These are phyloP conservation scores for Noccaea bulbosa DNA, from an alignment of 345 rosid species.

Conservation along the genomic window DNA sequence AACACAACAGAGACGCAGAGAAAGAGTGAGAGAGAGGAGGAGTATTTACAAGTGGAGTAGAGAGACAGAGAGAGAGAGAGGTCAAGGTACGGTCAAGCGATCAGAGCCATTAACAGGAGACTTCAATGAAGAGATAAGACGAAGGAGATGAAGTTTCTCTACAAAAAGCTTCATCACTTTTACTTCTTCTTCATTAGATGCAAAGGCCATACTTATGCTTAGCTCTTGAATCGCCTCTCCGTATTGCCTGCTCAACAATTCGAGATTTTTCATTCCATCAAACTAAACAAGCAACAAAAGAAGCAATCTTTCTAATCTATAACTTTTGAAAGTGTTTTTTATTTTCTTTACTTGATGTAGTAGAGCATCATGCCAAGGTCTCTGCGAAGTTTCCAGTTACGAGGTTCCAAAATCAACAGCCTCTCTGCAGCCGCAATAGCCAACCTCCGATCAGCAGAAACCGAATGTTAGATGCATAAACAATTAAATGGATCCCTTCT, in stretches of 20 bases:
- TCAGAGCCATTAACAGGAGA: slow-evolving; percentile 53
- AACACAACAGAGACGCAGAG: slow-evolving; percentile 23
- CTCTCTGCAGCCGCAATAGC: slow-evolving; percentile 92
- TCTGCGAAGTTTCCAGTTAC: slow-evolving; percentile 81
- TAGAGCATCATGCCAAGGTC: slow-evolving; percentile 95
- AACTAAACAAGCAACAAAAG: slow-evolving; percentile 4
- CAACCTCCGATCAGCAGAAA: slow-evolving; percentile 51
- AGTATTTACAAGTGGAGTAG: slow-evolving; percentile 33
- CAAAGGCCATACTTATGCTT: slow-evolving; percentile 92
- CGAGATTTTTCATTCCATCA: background rate
- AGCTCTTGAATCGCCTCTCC: slow-evolving; percentile 89
- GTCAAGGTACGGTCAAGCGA: slow-evolving; percentile 59
- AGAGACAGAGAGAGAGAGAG: slow-evolving; percentile 4
- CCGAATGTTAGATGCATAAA: slow-evolving; percentile 7
- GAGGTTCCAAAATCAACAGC: slow-evolving; percentile 83
- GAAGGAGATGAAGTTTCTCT: slow-evolving; percentile 80
- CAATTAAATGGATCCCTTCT: background rate
- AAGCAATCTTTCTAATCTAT: background rate
- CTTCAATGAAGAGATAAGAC: slow-evolving; percentile 71
- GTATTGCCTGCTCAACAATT: slow-evolving; percentile 55
- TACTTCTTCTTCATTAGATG: slow-evolving; percentile 68
- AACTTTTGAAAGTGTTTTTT: background rate
- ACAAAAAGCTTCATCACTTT: slow-evolving; percentile 67
- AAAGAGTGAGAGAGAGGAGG: background rate
- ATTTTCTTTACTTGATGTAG: slow-evolving; percentile 57